A percentile compares a stretch with the other conserved stretches of the same genome.
These are phyloP conservation scores for Parachlorella kessleri DNA, from an alignment of 139 green algal species.

Conservation along the genomic window DNA sequence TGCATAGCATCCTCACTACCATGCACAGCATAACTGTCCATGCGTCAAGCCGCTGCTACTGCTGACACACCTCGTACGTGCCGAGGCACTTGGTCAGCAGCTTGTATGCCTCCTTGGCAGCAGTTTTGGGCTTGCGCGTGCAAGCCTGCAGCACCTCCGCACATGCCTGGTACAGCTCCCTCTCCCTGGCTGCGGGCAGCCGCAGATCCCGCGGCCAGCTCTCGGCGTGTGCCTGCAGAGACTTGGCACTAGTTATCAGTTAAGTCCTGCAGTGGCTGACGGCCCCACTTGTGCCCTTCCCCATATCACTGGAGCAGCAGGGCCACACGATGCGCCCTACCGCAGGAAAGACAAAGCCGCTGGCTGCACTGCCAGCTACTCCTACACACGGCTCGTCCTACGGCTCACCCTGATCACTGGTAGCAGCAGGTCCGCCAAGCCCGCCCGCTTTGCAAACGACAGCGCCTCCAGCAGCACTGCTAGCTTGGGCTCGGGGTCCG, in stretches of 20 bases:
- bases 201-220: constrained; percentile 30
- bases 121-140: constrained; percentile 43
- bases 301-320: no score
- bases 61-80: constrained; percentile 41
- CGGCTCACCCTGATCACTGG: constrained; percentile 20
- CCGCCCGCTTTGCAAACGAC: constrained; percentile 11
- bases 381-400: no score
- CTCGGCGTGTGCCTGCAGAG: constrained; percentile 20
- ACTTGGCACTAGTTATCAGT: no score
- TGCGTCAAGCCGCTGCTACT: no score
- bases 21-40: no score
- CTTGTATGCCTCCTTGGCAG: constrained; percentile 41
- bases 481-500: constrained; percentile 30
- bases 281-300: no score
- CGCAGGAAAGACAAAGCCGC: no score
- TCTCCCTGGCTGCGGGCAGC: constrained; percentile 13
- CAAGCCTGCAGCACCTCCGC: constrained; percentile 32
- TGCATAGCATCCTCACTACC: no score
- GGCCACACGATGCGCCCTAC: no score
- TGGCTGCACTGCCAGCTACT: no score
- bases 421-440: constrained; percentile 34
- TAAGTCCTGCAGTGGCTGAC: no score
- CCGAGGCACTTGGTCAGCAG: constrained; percentile 35
- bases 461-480: constrained; percentile 39
- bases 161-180: constrained; percentile 27